Evolutionary conservation across 2,329 filamentous ascomycete genomes (phyloP).

Genomic region (Sphaerostilbella broomeana): DNA sequence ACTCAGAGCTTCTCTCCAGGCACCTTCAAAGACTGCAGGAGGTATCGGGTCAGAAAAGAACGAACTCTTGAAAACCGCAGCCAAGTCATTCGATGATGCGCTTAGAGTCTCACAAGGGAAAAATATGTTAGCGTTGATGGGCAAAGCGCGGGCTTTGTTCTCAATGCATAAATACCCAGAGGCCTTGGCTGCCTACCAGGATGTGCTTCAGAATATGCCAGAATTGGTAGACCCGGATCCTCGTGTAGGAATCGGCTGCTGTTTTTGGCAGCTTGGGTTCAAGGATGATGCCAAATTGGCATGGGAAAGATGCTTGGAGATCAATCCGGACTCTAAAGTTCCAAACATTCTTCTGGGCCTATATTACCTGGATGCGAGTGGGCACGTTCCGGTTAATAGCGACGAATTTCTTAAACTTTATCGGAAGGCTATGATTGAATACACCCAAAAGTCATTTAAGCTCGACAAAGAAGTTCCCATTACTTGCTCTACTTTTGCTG

Average conservation of each 20-base stretch:
- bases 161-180: conserved; percentile 82
- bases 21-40: conserved; percentile 61
- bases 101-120: conserved; percentile 74
- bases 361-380: conserved; percentile 82
- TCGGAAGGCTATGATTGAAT: conserved; percentile 89
- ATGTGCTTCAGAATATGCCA: conserved; percentile 77
- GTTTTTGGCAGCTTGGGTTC: conserved; percentile 92
- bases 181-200: conserved; percentile 78
- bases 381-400: conserved; percentile 74
- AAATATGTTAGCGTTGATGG: conserved; percentile 89
- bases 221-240: conserved; percentile 88
- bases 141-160: conserved; percentile 79
- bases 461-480: conserved; percentile 85
- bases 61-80: conserved; percentile 74
- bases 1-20: conserved; percentile 76
- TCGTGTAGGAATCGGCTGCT: conserved; percentile 91
- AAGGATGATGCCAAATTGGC: conserved; percentile 87
- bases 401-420: conserved; percentile 79
- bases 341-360: conserved; percentile 85
- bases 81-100: conserved; percentile 93
- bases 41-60: conserved; percentile 66
- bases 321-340: conserved; percentile 77
- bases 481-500: conserved; percentile 82
- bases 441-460: conserved; percentile 90
- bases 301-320: conserved; percentile 81